Conservation (phyloP, 495 filamentous ascomycete genomes). For the Xylaria longipes region DNA sequence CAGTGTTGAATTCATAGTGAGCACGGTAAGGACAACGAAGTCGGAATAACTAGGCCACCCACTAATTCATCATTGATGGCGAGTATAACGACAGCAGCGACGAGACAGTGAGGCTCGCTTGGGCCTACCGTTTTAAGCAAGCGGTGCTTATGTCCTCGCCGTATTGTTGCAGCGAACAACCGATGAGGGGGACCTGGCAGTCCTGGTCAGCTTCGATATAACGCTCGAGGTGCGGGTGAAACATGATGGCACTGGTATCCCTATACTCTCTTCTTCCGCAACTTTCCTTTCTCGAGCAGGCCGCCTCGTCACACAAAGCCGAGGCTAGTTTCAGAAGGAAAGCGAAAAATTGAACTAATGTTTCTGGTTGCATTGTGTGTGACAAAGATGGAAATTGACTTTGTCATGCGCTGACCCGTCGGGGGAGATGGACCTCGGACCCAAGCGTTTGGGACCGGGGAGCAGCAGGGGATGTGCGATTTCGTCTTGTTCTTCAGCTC, state of each 20-base stretch:
- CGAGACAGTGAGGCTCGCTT: slow-evolving; percentile 4
- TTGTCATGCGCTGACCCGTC: slow-evolving; percentile 18
- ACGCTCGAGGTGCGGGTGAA: not conserved
- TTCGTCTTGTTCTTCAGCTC: slow-evolving; percentile 15
- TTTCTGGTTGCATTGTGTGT: not conserved
- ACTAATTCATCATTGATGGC: not conserved
- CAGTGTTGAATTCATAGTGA: not conserved
- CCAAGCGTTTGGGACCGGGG: slow-evolving; percentile 21
- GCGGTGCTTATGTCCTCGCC: not conserved
- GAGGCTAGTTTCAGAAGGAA: slow-evolving; percentile 16
- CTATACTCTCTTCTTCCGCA: not conserved
- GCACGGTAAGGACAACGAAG: not conserved
- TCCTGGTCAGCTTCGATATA: slow-evolving; percentile 12
- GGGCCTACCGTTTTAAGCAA: not conserved
- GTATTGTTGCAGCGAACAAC: not conserved
- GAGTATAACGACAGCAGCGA: not conserved
- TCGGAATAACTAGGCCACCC: not conserved
- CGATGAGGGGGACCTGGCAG: not conserved
- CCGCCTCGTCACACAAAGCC: not conserved
- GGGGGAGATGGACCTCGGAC: not conserved
- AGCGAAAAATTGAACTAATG: slow-evolving; percentile 3
- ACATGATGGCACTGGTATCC: not conserved
- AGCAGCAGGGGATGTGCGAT: not conserved
- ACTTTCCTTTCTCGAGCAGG: slow-evolving; percentile 3
- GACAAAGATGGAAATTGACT: slow-evolving; percentile 3